These are phyloP conservation scores for Ensete ventricosum DNA, from an alignment of 176 grass and related monocot species.

Conservation along the genomic window DNA sequence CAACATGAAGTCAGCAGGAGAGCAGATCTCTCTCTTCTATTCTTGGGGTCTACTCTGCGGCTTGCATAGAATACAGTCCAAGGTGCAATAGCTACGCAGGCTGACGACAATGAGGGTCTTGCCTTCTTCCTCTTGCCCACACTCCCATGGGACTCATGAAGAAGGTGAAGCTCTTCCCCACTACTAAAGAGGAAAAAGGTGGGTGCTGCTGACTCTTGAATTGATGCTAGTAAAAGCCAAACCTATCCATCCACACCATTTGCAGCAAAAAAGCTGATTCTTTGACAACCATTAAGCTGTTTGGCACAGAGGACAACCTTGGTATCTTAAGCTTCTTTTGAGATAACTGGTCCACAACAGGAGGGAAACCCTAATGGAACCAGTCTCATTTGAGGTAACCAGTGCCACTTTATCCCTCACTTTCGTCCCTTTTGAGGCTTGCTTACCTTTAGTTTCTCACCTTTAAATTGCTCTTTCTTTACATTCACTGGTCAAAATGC, in stretches of 20 bases:
- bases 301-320: slow-evolving; percentile 53
- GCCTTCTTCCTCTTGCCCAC: not conserved
- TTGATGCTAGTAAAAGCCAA: slow-evolving; percentile 22
- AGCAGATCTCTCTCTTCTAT: not conserved
- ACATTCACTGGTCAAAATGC: slow-evolving; percentile 20
- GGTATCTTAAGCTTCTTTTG: slow-evolving; percentile 46
- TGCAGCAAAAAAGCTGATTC: slow-evolving; percentile 24
- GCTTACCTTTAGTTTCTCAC: slow-evolving; percentile 39
- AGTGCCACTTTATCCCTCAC: slow-evolving; percentile 40
- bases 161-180: not conserved
- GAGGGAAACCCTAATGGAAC: slow-evolving; percentile 57
- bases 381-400: slow-evolving; percentile 29
- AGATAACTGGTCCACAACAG: slow-evolving; percentile 41
- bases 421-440: slow-evolving; percentile 89
- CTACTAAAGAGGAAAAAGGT: not conserved
- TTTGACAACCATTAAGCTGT: slow-evolving; percentile 49
- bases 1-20: not conserved
- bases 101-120: not conserved
- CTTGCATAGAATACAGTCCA: not conserved
- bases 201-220: not conserved
- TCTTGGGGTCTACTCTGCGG: not conserved
- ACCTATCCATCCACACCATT: slow-evolving; percentile 2
- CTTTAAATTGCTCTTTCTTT: slow-evolving; percentile 48
- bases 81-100: not conserved
- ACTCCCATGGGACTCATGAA: not conserved